Conservation (phyloP, 73 alveolate species). For the Uronychia setigera region DNA sequence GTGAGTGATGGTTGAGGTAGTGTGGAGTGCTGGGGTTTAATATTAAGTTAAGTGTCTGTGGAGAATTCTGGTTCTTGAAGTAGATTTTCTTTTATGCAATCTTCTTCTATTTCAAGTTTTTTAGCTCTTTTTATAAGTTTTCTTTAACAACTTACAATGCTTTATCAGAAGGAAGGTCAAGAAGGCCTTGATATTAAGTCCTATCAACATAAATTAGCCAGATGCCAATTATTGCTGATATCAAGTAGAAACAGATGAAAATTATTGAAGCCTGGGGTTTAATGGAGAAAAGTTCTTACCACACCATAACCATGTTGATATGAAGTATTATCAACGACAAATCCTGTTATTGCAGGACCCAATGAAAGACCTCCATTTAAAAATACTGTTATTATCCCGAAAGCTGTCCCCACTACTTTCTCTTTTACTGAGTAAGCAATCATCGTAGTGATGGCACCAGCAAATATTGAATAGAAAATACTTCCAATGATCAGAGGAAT, state of each 20-base stretch:
- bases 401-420: conserved; percentile 58
- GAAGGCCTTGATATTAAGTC: neutral
- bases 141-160: neutral
- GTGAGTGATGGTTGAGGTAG: conserved; percentile 4
- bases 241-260: neutral
- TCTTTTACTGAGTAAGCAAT: conserved; percentile 80
- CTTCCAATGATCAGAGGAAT: conserved; percentile 61
- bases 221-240: neutral
- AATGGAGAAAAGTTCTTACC: neutral
- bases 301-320: neutral
- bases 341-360: conserved; percentile 16
- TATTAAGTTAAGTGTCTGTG: too few relatives aligned
- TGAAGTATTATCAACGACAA: neutral
- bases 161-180: neutral
- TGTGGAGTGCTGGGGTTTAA: too few relatives aligned
- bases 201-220: neutral
- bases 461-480: conserved; percentile 73
- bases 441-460: conserved; percentile 76
- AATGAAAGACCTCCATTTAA: conserved; percentile 7
- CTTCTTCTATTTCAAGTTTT: too few relatives aligned
- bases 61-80: too few relatives aligned
- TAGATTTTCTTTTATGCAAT: too few relatives aligned
- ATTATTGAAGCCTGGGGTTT: neutral
- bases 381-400: conserved; percentile 3
- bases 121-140: too few relatives aligned